phyloP scores from a whole-genome alignment of 352 stramenopile genomes.

The Globisporangium solare region DNA sequence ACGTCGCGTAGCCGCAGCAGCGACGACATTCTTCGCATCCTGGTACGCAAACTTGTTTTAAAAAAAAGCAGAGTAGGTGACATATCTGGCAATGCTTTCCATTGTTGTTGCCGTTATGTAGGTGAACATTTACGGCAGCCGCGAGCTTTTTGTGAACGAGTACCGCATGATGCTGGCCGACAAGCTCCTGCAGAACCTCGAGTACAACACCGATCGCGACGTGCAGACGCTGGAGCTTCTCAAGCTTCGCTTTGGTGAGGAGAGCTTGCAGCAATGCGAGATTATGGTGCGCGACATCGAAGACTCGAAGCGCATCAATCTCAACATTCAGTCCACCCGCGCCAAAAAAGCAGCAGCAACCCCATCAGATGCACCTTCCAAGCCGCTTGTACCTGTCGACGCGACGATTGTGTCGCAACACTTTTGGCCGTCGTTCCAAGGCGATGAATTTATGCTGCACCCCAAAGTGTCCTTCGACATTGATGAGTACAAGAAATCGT shows the following conservation, averaged over 20 bases:
- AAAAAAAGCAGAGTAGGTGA: background rate
- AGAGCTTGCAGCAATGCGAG: constrained; percentile 93
- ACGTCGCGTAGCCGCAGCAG: constrained; percentile 71
- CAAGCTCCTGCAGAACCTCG: constrained; percentile 92
- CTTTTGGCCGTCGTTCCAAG: constrained; percentile 96
- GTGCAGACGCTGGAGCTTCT: constrained; percentile 95
- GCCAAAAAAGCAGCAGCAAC: constrained; percentile 11
- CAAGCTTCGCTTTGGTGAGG: constrained; percentile 96
- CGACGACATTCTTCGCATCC: constrained; percentile 95
- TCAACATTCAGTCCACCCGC: constrained; percentile 75
- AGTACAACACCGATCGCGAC: constrained; percentile 93
- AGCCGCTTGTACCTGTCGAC: constrained; percentile 45
- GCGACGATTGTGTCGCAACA: constrained; percentile 95
- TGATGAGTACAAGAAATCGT: constrained; percentile 88
- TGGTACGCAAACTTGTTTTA: constrained; percentile 39
- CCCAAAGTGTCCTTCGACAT: constrained; percentile 72
- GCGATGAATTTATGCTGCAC: constrained; percentile 90
- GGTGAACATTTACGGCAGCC: constrained; percentile 97
- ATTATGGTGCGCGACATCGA: constrained; percentile 98
- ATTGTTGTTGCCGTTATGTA: constrained; percentile 10
- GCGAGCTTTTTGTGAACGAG: constrained; percentile 98
- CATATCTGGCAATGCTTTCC: background rate
- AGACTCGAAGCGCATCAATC: constrained; percentile 94
- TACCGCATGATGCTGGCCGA: constrained; percentile 97
- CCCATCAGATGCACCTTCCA: background rate